Percentiles rank a stretch among this genome's conserved stretches.
These are phyloP conservation scores for Globisporangium irregulare DNA, from an alignment of 352 stramenopile genomes.

Conservation along the genomic window DNA sequence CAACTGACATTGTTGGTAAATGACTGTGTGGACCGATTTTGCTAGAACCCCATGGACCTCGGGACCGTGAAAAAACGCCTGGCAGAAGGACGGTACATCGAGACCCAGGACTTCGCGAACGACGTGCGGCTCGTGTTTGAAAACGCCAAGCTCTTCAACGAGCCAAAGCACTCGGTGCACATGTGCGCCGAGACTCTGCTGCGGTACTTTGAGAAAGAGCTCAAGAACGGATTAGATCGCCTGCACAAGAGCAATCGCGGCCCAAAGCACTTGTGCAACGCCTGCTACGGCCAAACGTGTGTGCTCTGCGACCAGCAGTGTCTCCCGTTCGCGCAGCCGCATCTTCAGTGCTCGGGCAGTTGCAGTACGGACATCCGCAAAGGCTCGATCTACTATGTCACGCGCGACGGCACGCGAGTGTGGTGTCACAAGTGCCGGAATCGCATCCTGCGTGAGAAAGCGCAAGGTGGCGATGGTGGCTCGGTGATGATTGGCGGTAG, in stretches of 20 bases:
- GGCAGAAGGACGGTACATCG: constrained; percentile 76
- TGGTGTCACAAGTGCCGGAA: constrained; percentile 77
- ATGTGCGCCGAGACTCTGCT: constrained; percentile 62
- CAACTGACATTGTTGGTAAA: not conserved
- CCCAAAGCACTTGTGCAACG: constrained; percentile 47
- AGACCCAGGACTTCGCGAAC: constrained; percentile 71
- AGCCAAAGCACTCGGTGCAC: constrained; percentile 71
- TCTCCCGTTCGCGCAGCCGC: constrained; percentile 51
- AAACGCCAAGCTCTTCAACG: constrained; percentile 90
- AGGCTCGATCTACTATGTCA: constrained; percentile 68
- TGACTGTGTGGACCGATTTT: not conserved
- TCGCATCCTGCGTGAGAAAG: constrained; percentile 34
- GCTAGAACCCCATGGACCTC: constrained; percentile 89
- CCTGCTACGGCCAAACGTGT: constrained; percentile 69
- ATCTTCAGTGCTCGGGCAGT: constrained; percentile 70
- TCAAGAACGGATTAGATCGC: constrained; percentile 41
- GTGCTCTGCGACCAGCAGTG: constrained; percentile 74
- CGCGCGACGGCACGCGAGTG: constrained; percentile 72
- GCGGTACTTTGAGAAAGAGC: constrained; percentile 59
- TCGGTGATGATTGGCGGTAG: not conserved
- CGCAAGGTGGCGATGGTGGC: constrained; percentile 4
- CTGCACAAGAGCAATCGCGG: constrained; percentile 38
- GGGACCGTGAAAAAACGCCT: constrained; percentile 86
- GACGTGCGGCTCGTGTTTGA: constrained; percentile 88
- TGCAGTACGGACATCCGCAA: constrained; percentile 80